Evolutionary conservation across 352 stramenopile genomes (phyloP).

Genomic region (Achlya hypogyna): DNA sequence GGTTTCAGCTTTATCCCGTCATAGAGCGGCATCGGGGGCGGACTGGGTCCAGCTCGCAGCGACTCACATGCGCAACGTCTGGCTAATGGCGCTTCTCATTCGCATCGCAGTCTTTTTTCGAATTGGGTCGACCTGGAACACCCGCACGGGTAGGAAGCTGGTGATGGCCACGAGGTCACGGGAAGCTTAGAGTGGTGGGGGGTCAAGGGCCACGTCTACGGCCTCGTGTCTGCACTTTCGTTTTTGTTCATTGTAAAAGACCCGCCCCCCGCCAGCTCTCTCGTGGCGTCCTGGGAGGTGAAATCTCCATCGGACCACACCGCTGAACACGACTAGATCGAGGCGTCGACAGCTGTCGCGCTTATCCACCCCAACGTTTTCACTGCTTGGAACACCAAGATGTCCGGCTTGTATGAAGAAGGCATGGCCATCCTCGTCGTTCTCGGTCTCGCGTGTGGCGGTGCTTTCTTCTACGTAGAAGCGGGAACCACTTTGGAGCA

Average conservation of each 20-base stretch:
- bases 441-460: neutral
- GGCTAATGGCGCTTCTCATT: slow-evolving; percentile 26
- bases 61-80: slow-evolving; percentile 36
- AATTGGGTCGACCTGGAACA: neutral
- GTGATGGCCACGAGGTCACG: neutral
- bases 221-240: neutral
- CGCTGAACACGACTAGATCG: neutral
- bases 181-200: neutral
- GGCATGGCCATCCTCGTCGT: slow-evolving; percentile 5
- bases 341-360: neutral
- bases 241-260: slow-evolving; percentile 2
- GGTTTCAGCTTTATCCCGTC: no score
- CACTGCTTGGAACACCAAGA: slow-evolving; percentile 6
- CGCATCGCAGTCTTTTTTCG: neutral
- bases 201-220: neutral
- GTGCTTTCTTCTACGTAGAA: neutral
- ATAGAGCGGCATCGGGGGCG: neutral
- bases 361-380: slow-evolving; percentile 1
- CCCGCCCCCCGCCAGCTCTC: neutral
- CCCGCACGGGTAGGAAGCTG: neutral
- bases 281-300: neutral
- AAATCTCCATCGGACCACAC: neutral
- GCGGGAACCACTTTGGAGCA: neutral
- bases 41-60: slow-evolving; percentile 16
- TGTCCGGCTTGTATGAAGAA: neutral